Base-by-base conservation (phyloP, 2,329 filamentous ascomycete genomes). In the Aspergillus pseudonomiae region DNA sequence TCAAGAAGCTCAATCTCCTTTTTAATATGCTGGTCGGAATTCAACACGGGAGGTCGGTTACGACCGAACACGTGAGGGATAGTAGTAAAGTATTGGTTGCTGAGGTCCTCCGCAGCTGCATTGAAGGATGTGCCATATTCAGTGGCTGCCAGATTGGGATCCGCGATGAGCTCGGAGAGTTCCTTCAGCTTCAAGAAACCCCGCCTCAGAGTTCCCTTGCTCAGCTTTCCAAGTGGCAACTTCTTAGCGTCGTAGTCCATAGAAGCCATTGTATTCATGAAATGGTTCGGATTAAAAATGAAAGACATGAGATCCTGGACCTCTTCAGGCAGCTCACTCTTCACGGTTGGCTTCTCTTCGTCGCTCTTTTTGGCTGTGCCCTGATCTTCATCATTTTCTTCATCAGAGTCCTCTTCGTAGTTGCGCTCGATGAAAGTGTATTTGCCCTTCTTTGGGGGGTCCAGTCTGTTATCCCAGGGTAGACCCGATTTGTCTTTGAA, bases 51-150 rank as follows among this genome's bases (percentile, higher is more conserved):
- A 0, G 92, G 91, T 0, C 89, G 83, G 52, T 86, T 86, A 36
- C 92, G 89, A 10, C 92, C 91, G 75, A 95, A 94, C 36, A 81
- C 86, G 72, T 96, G 93, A 0, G 93, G 93, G 65, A 97, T 96
- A 46, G 91, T 80, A 0, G 90, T 91, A 76, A 94, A 95, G 78
- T 92, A 96, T 12, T 83, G 80, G 71, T 96, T 94, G 36, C 92
- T 94, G 2, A 94, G 80, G 0, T 85, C 74, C 68, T 91, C 88
- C 1, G 84, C 83, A 0, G 87, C 86, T 1, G 66, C 50, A 6
- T 59, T 28, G 32, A 80, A 74, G 3, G 65, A 63, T 46, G 73
- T 80, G 5, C 72, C 71, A 71, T 87, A 85, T 48, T 79, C 73
- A 12, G 78, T 75, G 0, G 69, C 60, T 0, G 86, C 85, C 0